A percentile compares a stretch with the other conserved stretches of the same genome.
These are phyloP conservation scores for Populus tremula DNA, from an alignment of 345 rosid species.

Conservation along the genomic window DNA sequence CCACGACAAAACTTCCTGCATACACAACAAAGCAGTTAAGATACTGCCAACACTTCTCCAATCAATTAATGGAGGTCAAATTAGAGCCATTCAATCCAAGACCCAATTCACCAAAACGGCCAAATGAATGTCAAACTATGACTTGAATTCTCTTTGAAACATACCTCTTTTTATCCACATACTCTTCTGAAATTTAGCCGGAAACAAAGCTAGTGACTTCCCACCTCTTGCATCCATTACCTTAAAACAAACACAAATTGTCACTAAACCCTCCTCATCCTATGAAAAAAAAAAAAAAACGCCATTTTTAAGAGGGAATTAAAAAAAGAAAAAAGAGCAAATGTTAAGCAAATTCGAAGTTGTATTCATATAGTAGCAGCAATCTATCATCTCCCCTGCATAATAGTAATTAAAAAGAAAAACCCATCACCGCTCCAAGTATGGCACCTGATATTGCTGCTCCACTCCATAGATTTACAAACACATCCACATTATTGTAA, in stretches of 20 bases:
- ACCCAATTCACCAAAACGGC: background rate
- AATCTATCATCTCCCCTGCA: no score
- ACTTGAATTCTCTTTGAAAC: background rate
- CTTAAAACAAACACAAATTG: slow-evolving; percentile 21
- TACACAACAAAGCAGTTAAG: slow-evolving; percentile 1
- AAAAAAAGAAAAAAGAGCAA: no score
- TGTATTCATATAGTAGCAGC: no score
- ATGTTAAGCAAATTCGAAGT: no score
- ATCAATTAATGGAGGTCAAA: background rate
- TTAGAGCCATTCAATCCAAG: background rate
- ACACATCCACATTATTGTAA: no score
- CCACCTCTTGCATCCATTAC: slow-evolving; percentile 72
- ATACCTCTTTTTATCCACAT: slow-evolving; percentile 94
- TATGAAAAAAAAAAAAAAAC: background rate
- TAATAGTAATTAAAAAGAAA: no score
- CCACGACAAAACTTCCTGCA: slow-evolving; percentile 79
- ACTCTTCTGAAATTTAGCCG: slow-evolving; percentile 88
- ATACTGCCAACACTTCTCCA: background rate
- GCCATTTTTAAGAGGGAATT: no score
- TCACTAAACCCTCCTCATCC: background rate
- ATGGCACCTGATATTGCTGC: no score
- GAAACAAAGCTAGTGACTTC: slow-evolving; percentile 74
- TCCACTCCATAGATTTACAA: no score
- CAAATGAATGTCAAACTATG: background rate
- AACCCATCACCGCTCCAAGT: no score